Conservation (phyloP, 345 rosid species). For the Acer campestre region DNA sequence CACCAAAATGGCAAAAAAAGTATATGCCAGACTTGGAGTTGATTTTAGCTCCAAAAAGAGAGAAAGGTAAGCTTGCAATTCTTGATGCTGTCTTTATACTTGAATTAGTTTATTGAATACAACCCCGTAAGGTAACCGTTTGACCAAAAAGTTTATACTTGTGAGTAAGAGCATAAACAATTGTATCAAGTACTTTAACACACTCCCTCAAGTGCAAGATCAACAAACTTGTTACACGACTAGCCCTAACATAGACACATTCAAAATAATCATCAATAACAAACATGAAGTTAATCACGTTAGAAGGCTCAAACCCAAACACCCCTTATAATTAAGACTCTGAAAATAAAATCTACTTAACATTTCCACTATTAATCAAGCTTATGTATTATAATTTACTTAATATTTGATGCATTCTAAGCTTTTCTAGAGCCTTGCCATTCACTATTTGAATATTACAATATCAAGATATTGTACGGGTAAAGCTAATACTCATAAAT, state of each 20-base stretch:
- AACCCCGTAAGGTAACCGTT: not conserved
- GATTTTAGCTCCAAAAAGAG: slow-evolving; percentile 95
- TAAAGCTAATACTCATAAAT: not conserved
- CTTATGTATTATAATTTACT: not conserved
- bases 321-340: not conserved
- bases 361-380: not conserved
- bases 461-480: not conserved
- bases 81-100: not conserved
- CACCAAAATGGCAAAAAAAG: slow-evolving; percentile 80
- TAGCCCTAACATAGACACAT: not conserved
- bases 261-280: not conserved
- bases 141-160: not conserved
- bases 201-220: not conserved
- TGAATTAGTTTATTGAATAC: not conserved
- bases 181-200: not conserved
- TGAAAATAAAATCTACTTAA: not conserved
- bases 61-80: slow-evolving; percentile 62
- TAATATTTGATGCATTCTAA: not conserved
- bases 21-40: slow-evolving; percentile 89
- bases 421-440: not conserved
- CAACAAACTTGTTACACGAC: not conserved
- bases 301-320: not conserved
- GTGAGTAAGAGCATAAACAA: not conserved
- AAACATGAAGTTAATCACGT: not conserved
- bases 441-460: not conserved